Evolutionary conservation across 1,139 yeast genomes (phyloP).

Genomic region (Pneumocystis jirovecii): DNA sequence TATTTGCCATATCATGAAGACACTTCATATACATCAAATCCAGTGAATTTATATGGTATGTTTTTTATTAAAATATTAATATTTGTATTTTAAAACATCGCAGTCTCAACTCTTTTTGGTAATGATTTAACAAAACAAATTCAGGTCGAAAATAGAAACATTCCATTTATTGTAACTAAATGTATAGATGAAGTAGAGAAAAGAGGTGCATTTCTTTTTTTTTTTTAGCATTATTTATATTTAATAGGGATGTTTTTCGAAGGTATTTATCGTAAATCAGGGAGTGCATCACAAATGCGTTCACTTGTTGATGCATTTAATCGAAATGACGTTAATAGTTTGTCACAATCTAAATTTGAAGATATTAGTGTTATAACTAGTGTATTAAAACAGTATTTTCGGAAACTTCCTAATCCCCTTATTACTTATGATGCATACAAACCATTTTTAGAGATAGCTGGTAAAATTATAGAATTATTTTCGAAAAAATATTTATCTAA

Average conservation of each 20-base stretch:
- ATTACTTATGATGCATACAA: constrained; percentile 59
- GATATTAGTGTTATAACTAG: constrained; percentile 82
- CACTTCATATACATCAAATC: background rate
- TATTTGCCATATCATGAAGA: background rate
- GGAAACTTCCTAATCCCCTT: constrained; percentile 74
- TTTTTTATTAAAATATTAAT: background rate
- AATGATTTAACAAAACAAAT: constrained; percentile 38
- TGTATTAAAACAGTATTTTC: constrained; percentile 70
- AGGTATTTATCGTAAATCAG: constrained; percentile 85
- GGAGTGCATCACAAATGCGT: constrained; percentile 65
- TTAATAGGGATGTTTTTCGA: constrained; percentile 37
- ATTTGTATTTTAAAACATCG: background rate
- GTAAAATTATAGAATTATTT: constrained; percentile 4
- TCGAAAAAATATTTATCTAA: background rate
- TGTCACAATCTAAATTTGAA: constrained; percentile 35
- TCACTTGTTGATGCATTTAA: constrained; percentile 32
- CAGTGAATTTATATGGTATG: background rate
- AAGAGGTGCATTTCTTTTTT: constrained; percentile 31
- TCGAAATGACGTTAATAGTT: constrained; percentile 2
- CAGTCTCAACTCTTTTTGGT: constrained; percentile 14
- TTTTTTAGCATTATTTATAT: background rate
- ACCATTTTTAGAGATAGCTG: constrained; percentile 35
- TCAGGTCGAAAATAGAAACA: constrained; percentile 39
- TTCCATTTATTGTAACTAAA: constrained; percentile 58
- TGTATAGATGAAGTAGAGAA: constrained; percentile 69